Conservation (phyloP, 108 stramenopile species). For the Mayamaea pseudoterrestris region DNA sequence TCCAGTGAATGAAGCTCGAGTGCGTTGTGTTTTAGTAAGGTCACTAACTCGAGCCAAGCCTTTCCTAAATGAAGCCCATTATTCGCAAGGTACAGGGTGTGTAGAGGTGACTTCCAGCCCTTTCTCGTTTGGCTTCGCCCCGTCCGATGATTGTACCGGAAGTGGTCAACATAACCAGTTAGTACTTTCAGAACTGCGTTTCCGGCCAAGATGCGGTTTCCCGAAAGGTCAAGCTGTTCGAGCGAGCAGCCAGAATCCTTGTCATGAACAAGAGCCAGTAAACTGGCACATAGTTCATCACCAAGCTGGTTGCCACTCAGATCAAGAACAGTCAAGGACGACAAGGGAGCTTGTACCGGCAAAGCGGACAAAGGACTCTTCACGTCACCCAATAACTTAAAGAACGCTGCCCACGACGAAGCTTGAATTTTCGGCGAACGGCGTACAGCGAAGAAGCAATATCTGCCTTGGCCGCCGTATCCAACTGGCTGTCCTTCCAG, state of each 20-base stretch:
- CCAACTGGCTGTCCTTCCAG: conserved; percentile 1
- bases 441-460: conserved; percentile 28
- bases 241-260: conserved; percentile 35
- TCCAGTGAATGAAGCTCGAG: conserved; percentile 31
- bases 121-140: conserved; percentile 13
- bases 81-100: conserved; percentile 27
- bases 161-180: conserved; percentile 21
- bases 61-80: conserved; percentile 34
- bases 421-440: conserved; percentile 23
- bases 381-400: conserved; percentile 26
- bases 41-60: conserved; percentile 35
- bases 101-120: conserved; percentile 34
- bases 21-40: conserved; percentile 30
- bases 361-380: not conserved
- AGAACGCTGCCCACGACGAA: conserved; percentile 27
- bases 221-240: conserved; percentile 46
- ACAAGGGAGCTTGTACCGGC: conserved; percentile 14
- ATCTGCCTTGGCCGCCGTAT: conserved; percentile 32
- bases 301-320: conserved; percentile 44
- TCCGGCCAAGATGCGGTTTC: conserved; percentile 35
- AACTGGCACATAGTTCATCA: conserved; percentile 27
- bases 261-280: conserved; percentile 32
- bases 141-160: conserved; percentile 22
- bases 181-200: conserved; percentile 23
- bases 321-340: conserved; percentile 34